A percentile compares a stretch with the other conserved stretches of the same genome.
phyloP scores from a whole-genome alignment of 2,329 filamentous ascomycete genomes.

The Alternaria alternata region DNA sequence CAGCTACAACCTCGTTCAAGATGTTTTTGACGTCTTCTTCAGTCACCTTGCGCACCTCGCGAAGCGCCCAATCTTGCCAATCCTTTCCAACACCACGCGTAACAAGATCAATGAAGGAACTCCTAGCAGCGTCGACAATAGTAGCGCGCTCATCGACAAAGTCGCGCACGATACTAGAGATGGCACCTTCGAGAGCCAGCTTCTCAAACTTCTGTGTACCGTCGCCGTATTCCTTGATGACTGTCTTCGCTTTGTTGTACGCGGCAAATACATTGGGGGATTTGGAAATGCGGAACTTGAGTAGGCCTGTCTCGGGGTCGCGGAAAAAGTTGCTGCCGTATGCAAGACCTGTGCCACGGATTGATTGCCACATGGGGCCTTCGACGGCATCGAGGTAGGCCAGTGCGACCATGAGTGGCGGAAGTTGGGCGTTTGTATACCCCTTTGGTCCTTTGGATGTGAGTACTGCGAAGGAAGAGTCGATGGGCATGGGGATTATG shows the following conservation, averaged over 20 bases:
- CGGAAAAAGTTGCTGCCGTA: conserved; percentile 85
- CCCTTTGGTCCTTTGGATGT: conserved; percentile 77
- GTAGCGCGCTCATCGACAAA: conserved; percentile 91
- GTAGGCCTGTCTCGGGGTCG: conserved; percentile 78
- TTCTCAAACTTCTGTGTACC: conserved; percentile 78
- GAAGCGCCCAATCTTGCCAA: conserved; percentile 79
- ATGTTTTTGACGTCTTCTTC: conserved; percentile 78
- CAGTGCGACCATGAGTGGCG: conserved; percentile 85
- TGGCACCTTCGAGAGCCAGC: conserved; percentile 85
- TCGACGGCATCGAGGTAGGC: conserved; percentile 93
- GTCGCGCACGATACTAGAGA: conserved; percentile 84
- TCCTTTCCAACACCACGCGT: conserved; percentile 77
- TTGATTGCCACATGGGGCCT: conserved; percentile 91
- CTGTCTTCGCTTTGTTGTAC: conserved; percentile 76
- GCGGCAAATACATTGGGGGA: conserved; percentile 90
- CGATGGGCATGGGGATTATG: conserved; percentile 89
- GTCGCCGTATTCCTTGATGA: conserved; percentile 76
- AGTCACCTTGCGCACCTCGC: conserved; percentile 76
- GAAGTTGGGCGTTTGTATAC: conserved; percentile 78
- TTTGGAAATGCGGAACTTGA: conserved; percentile 88
- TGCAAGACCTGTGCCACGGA: conserved; percentile 90
- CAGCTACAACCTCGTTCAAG: conserved; percentile 77
- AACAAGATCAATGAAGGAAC: conserved; percentile 84
- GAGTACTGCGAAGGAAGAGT: conserved; percentile 87
- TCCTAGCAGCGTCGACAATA: conserved; percentile 80